Percentiles rank a stretch among this genome's conserved stretches.
Evolutionary conservation across 805 yeast genomes (phyloP).

Genomic region (Yarrowia sp.): DNA sequence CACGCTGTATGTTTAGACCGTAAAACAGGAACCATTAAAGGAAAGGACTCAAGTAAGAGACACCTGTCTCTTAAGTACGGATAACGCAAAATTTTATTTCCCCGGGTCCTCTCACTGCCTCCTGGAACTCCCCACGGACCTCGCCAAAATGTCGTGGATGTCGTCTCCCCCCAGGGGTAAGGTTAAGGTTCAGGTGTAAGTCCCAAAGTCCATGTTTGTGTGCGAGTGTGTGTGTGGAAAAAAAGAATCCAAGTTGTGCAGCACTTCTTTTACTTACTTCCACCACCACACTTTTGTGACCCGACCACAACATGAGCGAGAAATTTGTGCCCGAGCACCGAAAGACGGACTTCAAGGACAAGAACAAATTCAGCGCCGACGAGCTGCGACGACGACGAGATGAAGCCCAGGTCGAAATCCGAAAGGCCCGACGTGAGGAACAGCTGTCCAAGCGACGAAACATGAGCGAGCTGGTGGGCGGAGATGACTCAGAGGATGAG

Average conservation of each 20-base stretch:
- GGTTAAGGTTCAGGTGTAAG: constrained; percentile 11
- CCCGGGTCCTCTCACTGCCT: too few species aligned
- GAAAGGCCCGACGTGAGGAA: constrained; percentile 96
- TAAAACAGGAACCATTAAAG: too few species aligned
- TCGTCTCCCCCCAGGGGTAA: constrained; percentile 18
- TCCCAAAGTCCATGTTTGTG: constrained; percentile 21
- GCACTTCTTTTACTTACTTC: constrained; percentile 4
- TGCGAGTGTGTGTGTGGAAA: constrained; percentile 10
- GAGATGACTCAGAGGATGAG: constrained; percentile 41
- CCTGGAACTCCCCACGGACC: too few species aligned
- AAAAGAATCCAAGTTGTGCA: constrained; percentile 10
- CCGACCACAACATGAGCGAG: constrained; percentile 21
- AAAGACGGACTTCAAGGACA: constrained; percentile 92
- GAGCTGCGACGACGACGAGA: constrained; percentile 98
- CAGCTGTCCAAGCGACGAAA: constrained; percentile 91
- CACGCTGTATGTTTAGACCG: background rate
- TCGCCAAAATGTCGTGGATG: background rate
- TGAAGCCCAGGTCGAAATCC: constrained; percentile 91
- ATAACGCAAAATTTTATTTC: too few species aligned
- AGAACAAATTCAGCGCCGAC: constrained; percentile 88
- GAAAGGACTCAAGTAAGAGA: too few species aligned
- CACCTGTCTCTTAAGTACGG: too few species aligned
- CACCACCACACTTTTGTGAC: constrained; percentile 10
- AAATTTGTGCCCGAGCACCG: constrained; percentile 92
- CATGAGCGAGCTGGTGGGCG: constrained; percentile 46